A percentile compares a stretch with the other conserved stretches of the same genome.
phyloP scores from a whole-genome alignment of 768 basidiomycete genomes.

The Macrolepiota dolichaula region DNA sequence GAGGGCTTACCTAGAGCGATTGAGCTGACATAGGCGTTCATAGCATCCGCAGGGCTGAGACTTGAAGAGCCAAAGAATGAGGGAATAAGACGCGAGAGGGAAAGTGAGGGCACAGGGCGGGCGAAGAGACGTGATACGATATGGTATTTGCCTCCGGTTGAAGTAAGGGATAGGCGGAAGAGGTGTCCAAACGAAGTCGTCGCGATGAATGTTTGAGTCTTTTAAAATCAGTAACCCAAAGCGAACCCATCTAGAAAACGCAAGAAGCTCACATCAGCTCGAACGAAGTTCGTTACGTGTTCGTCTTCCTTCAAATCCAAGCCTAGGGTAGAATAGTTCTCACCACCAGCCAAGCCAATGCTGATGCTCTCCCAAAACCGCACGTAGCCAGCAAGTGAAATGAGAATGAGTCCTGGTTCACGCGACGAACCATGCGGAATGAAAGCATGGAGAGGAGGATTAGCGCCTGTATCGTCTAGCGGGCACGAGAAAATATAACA shows the following conservation, averaged over 20 bases:
- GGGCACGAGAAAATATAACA: slow-evolving; percentile 84
- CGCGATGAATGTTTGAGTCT: slow-evolving; percentile 66
- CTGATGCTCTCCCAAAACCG: slow-evolving; percentile 89
- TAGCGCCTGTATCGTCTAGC: slow-evolving; percentile 31
- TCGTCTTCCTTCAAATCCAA: slow-evolving; percentile 53
- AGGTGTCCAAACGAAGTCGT: slow-evolving; percentile 67
- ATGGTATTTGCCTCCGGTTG: slow-evolving; percentile 66
- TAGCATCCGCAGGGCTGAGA: slow-evolving; percentile 28
- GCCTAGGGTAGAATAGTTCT: slow-evolving; percentile 51
- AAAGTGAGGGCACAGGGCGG: slow-evolving; percentile 43
- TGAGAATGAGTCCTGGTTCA: slow-evolving; percentile 85
- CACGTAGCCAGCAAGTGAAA: slow-evolving; percentile 66
- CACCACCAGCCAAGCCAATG: slow-evolving; percentile 78
- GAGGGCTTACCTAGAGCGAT: slow-evolving; percentile 48
- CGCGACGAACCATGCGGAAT: slow-evolving; percentile 64
- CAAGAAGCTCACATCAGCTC: slow-evolving; percentile 52
- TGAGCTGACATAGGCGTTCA: slow-evolving; percentile 58
- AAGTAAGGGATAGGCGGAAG: slow-evolving; percentile 61
- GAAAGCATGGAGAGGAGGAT: slow-evolving; percentile 56
- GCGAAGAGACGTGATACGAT: slow-evolving; percentile 59
- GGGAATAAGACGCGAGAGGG: slow-evolving; percentile 39
- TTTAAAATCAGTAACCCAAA: slow-evolving; percentile 3
- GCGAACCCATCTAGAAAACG: not conserved
- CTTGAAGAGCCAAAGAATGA: slow-evolving; percentile 41
- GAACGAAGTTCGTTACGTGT: slow-evolving; percentile 61